Evolutionary conservation across 345 rosid species (phyloP).

Genomic region (Abelmoschus esculentus): DNA sequence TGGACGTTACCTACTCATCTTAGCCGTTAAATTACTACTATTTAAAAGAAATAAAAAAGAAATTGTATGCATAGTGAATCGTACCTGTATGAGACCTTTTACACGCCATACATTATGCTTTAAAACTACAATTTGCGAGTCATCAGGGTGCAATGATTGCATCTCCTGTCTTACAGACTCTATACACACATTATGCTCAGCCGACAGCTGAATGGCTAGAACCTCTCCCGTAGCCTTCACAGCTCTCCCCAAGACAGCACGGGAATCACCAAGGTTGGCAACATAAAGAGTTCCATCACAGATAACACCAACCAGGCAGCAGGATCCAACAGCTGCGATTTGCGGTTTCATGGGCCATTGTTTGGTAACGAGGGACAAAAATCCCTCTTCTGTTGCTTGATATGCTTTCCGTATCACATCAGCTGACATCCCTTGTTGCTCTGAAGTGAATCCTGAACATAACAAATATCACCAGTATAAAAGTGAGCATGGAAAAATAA

Average conservation of each 20-base stretch:
- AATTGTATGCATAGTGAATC: background rate
- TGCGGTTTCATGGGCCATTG: slow-evolving; percentile 92
- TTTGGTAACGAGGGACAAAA: slow-evolving; percentile 66
- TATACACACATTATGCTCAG: slow-evolving; percentile 80
- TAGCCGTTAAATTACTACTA: background rate
- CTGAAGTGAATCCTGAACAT: slow-evolving; percentile 55
- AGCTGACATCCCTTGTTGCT: slow-evolving; percentile 68
- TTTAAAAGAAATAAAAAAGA: background rate
- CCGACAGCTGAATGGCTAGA: slow-evolving; percentile 69
- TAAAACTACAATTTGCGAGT: slow-evolving; percentile 70
- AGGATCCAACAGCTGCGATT: slow-evolving; percentile 97
- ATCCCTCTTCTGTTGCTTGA: slow-evolving; percentile 95
- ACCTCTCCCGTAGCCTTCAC: slow-evolving; percentile 84
- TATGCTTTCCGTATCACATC: slow-evolving; percentile 83
- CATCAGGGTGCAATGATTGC: slow-evolving; percentile 87
- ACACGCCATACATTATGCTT: slow-evolving; percentile 98
- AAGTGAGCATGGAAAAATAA: background rate
- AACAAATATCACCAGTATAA: background rate
- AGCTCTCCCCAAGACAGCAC: slow-evolving; percentile 85
- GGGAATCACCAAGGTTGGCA: slow-evolving; percentile 93
- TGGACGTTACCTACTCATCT: background rate
- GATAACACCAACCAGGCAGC: slow-evolving; percentile 84
- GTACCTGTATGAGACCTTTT: slow-evolving; percentile 91
- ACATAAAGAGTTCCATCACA: slow-evolving; percentile 69
- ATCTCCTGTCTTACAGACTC: slow-evolving; percentile 92